Evolutionary conservation across 106 monocot genomes (phyloP).

Genomic region (Dioscorea alata): DNA sequence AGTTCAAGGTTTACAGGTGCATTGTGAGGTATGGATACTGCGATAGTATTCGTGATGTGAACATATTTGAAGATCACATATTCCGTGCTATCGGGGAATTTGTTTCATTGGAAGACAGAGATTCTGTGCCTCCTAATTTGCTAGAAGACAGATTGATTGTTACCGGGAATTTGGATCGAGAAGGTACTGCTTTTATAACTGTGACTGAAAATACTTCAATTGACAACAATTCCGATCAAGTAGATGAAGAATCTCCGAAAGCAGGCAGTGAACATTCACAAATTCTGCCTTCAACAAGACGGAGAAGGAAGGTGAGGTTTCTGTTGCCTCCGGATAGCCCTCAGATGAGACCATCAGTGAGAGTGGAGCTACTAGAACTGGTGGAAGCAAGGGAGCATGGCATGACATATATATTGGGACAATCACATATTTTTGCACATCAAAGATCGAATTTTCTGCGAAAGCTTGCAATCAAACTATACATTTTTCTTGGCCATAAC

Average conservation of each 20-base stretch:
- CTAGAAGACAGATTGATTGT: no score
- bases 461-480: slow-evolving; percentile 66
- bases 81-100: slow-evolving; percentile 85
- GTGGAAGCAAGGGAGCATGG: slow-evolving; percentile 89
- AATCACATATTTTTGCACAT: slow-evolving; percentile 71
- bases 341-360: slow-evolving; percentile 22
- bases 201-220: slow-evolving; percentile 1
- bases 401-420: slow-evolving; percentile 80
- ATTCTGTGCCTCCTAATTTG: not conserved
- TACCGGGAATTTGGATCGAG: no score
- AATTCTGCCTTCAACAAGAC: slow-evolving; percentile 28
- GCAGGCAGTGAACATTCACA: slow-evolving; percentile 3
- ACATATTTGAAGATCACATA: slow-evolving; percentile 86
- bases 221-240: slow-evolving; percentile 54
- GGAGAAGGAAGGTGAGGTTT: slow-evolving; percentile 74
- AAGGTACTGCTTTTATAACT: no score
- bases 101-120: slow-evolving; percentile 39
- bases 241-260: slow-evolving; percentile 31
- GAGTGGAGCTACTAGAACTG: slow-evolving; percentile 70
- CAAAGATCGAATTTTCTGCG: slow-evolving; percentile 67
- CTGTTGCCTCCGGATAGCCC: slow-evolving; percentile 57
- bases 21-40: slow-evolving; percentile 94
- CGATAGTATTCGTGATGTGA: slow-evolving; percentile 81
- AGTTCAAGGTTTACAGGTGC: slow-evolving; percentile 70
- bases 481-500: slow-evolving; percentile 83